Percentiles rank a stretch among this genome's conserved stretches.
Evolutionary conservation across 768 basidiomycete species (phyloP).

Genomic region (Lepiota brunneoincarnata): DNA sequence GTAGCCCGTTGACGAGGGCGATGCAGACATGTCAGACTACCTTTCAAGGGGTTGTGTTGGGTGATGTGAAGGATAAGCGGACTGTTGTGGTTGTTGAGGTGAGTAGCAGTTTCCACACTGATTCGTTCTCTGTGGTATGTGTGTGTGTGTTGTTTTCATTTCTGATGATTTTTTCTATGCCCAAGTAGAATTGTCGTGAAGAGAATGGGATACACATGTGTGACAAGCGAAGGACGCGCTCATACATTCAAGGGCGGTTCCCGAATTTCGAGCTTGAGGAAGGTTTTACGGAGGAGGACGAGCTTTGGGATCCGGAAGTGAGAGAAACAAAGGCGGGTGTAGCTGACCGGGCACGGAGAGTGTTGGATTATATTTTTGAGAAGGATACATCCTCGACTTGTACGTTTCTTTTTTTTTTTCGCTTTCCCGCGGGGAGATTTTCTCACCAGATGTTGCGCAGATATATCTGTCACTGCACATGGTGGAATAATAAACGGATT

Average conservation of each 20-base stretch:
- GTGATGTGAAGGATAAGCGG: conserved; percentile 21
- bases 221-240: conserved; percentile 46
- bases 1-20: conserved; percentile 63
- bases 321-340: conserved; percentile 53
- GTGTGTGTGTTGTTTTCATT: no score
- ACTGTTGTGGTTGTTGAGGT: conserved; percentile 56
- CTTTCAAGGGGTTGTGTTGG: conserved; percentile 34
- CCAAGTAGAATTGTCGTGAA: conserved; percentile 62
- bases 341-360: conserved; percentile 42
- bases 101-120: no score
- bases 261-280: conserved; percentile 54
- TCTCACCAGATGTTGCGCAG: background rate
- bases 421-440: background rate
- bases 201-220: conserved; percentile 69
- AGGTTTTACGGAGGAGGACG: conserved; percentile 61
- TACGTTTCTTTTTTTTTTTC: conserved; percentile 27
- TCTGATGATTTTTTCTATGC: background rate
- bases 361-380: conserved; percentile 56
- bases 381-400: conserved; percentile 40
- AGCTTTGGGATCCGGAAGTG: conserved; percentile 51
- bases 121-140: no score
- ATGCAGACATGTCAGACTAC: conserved; percentile 53
- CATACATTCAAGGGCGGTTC: conserved; percentile 45
- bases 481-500: conserved; percentile 18
- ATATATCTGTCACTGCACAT: conserved; percentile 17